Evolutionary conservation across 163 green algal species (phyloP), one percentile per base, ranked within the genome.

Genomic region (Chlamydomonas reinhardtii): DNA sequence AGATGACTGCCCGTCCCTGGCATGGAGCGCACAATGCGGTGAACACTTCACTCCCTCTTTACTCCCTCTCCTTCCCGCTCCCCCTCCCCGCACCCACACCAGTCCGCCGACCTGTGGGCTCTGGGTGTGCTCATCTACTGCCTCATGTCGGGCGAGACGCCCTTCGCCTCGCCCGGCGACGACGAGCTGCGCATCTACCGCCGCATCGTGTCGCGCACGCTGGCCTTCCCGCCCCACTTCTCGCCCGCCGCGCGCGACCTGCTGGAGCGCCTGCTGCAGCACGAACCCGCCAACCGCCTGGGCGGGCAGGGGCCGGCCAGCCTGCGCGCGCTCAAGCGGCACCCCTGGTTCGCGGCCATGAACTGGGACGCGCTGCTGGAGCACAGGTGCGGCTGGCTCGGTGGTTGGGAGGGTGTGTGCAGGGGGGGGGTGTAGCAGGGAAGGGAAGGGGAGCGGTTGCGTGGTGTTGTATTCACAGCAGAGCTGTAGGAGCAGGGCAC

Each of bases 41-140:
- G n/a, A n/a, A n/a, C n/a, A n/a, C n/a, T 16, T 22, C 59, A 14
- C 1, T 31, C 59, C 59, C 59, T 17, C 24, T 3, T 72, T 72
- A 4, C 32, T 8, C 31, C 70, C 43, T 27, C 31, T 56, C 12
- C 54, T 54, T 54, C 29, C 62, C 54, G 14, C 32, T 1, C 54
- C 52, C 52, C 74, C 14, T 31, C 32, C 74, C 8, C 17, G n/a
- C 31, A 20, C 74, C 54, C 14, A 70, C 76, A 4, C 91, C 66
- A 88, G n/a, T 87, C 92, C 24, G 95, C 90, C 3, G 95, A 97
- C 79, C 92, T 90, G 34, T 96, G 93, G 93, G 90, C 92, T 0
- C 88, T 97, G 43, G 94, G 94, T 0, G 94, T 96, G 66, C 91
- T 97, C 16, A 88, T 96, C 35, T 96, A 92, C 88, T 90, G 85